Evolutionary conservation across 805 yeast species (phyloP).

Genomic region (Pichia nanzhaoensis): DNA sequence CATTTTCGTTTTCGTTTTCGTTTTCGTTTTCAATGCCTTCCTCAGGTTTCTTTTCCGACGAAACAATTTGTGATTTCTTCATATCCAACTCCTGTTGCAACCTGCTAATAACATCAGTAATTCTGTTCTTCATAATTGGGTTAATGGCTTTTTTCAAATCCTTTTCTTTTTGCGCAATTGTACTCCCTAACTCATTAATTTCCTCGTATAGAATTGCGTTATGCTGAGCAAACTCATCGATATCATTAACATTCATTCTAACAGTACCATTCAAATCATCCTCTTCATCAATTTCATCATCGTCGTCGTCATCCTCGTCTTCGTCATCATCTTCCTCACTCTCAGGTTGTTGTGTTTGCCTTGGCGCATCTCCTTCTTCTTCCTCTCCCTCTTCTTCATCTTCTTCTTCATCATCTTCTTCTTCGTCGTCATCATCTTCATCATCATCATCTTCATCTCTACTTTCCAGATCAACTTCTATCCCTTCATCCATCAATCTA

Average conservation of each 20-base stretch:
- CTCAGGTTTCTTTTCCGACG: constrained; percentile 22
- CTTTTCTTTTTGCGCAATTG: constrained; percentile 66
- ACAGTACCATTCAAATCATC: constrained; percentile 18
- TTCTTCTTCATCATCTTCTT: constrained; percentile 40
- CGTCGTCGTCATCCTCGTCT: constrained; percentile 36
- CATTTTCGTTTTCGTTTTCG: constrained; percentile 20
- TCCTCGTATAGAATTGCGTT: constrained; percentile 77
- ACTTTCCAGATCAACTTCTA: constrained; percentile 34
- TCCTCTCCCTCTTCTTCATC: constrained; percentile 41
- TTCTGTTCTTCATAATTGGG: constrained; percentile 81
- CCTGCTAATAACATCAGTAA: constrained; percentile 71
- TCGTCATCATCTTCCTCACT: constrained; percentile 28
- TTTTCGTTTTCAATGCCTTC: constrained; percentile 12
- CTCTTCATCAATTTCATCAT: constrained; percentile 34
- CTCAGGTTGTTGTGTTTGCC: too few relatives aligned
- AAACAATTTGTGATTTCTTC: constrained; percentile 57
- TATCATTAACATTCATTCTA: constrained; percentile 45
- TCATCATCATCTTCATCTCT: constrained; percentile 31
- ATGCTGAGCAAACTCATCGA: constrained; percentile 50
- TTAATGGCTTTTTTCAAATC: constrained; percentile 71
- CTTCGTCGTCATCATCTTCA: constrained; percentile 38
- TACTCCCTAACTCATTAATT: constrained; percentile 70
- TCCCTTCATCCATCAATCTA: constrained; percentile 17
- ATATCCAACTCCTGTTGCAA: constrained; percentile 75
- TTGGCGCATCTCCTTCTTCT: constrained; percentile 38